Base-by-base conservation (phyloP, 2,329 filamentous ascomycete genomes). In the Xylariaceae sp. region DNA sequence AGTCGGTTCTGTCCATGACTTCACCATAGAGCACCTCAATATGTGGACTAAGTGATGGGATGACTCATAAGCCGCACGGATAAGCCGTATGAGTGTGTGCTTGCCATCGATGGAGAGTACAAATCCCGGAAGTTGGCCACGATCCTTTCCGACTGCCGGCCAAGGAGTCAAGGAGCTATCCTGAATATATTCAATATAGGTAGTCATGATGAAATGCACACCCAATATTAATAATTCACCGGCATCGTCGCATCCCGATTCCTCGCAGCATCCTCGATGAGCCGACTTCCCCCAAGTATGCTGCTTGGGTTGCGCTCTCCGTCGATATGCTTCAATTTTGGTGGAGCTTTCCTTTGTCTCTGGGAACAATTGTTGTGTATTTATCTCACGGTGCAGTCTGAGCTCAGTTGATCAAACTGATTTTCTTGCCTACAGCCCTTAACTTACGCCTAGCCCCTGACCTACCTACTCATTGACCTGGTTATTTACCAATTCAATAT, bases 81-180 rank as follows among this genome's bases (percentile, higher is more conserved):
- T n/a, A n/a, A 61, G 12, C 34, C 50, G 3, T 64, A 61, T 62
- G 57, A 57, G 46, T 44, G 59, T 54, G 59, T 65, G 53, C 61
- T 68, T 53, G 68, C 66, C 56, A 63, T 64, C 49, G 58, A 65
- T 32, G 67, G 67, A 50, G 59, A 68, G 53, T 63, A 64, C 46
- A 66, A 69, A 36, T 66, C 67, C 5, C 69, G 67, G 67, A 22
- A 44, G 13, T 46, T 41, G 18, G 56, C 60, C 42, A 53, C 59
- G 18, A 42, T 61, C 34, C 51, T 55, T 32, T 44, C 52, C 18
- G 53, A 58, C 32, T 47, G 16, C 36, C 58, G 59, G 10, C 59
- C 59, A 2, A 55, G 51, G n/a, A n/a, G n/a, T n/a, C n/a, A n/a
- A n/a, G n/a, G n/a, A n/a, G n/a, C n/a, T n/a, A n/a, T n/a, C n/a